Evolutionary conservation across 2,329 filamentous ascomycete genomes (phyloP), one percentile per base, ranked within the genome.

Genomic region (Alternaria sp.): DNA sequence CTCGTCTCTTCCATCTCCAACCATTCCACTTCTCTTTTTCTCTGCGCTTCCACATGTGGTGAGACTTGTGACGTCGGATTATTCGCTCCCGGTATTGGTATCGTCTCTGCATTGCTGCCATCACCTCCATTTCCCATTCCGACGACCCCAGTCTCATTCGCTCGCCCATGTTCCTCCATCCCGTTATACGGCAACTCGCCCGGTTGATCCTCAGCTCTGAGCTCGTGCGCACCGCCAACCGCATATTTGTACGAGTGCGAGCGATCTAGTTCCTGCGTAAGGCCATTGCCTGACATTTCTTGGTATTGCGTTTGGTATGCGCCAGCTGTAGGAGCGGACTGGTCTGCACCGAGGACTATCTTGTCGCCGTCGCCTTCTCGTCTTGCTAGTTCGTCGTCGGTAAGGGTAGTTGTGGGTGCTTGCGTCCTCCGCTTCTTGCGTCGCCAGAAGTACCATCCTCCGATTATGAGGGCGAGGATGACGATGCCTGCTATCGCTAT

Each of bases 1-100:
- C 61, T 63, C 4, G 43, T 43, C n/a, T 66, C 63, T 49, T 63
- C 63, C 28, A 26, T 54, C 28, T 66, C 61, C 30, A 66, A 21
- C 60, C 63, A 66, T 17, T 63, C 60, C 9, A 66, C 47, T 5
- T 66, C 57, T 6, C 58, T 45, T 7, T 40, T 55, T 10, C 56
- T 50, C 47, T 60, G 63, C 43, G 56, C 60, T 17, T 66, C 50
- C 0, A 58, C 46, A 51, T 57, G 45, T 10, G 51, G 23, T 3
- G 49, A 59, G 19, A 45, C 36, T 3, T 46, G 25, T 15, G n/a
- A 8, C 30, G 19, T 28, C 6, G 25, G 1, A 10, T 25, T 6
- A 2, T 12, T 21, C 25, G 46, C 7, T 19, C 25, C 15, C 3
- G 46, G 5, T 17, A 19, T 3, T 5, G 10, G n/a, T 1, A 26